Evolutionary conservation across 306 rosid genomes (phyloP), one percentile per base, ranked within the genome.

Genomic region (Styphnolobium japonicum): DNA sequence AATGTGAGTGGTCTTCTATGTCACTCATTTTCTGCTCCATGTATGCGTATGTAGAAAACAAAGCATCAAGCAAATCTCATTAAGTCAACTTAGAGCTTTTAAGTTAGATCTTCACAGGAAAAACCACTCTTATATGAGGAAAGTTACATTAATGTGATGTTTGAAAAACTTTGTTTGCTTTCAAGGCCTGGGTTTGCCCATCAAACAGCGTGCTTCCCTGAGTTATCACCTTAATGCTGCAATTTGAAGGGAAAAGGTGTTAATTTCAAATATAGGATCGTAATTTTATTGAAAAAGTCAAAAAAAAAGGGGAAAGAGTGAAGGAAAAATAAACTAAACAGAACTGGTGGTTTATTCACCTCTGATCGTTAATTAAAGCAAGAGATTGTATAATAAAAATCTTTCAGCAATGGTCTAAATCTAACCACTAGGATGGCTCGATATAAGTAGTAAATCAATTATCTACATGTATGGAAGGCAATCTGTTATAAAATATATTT

Each of bases 11-110:
- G 58, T 82, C 90, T 65, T 72, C 85, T 48, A 12, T 78, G 36
- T 58, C 80, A 66, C 76, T 81, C 85, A 71, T 84, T 79, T 67
- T 75, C 60, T 31, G 51, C 86, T 72, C 80, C 87, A 81, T 78
- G 76, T 70, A 60, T 29, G 55, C 78, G 67, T 36, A 81, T 7
- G 18, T 10, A 55, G 23, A 36, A 80, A 62, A 77, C 27, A 66
- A 52, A 49, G 22, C 71, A 76, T 51, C 64, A 56, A 33, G 27
- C 33, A 42, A 12, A 22, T 3, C 22, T 80, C 65, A 53, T 57
- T 74, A 70, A 66, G 53, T 43, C 36, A 34, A 82, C 2, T 7
- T 34, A 80, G 73, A 72, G 60, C 55, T 62, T 42, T 34, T 25
- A 46, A 25, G 43, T 45, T 11, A 75, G 21, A 40, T 2, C 67